These are phyloP conservation scores for Gentiana dahurica DNA, from an alignment of 257 asterid species.

Conservation along the genomic window DNA sequence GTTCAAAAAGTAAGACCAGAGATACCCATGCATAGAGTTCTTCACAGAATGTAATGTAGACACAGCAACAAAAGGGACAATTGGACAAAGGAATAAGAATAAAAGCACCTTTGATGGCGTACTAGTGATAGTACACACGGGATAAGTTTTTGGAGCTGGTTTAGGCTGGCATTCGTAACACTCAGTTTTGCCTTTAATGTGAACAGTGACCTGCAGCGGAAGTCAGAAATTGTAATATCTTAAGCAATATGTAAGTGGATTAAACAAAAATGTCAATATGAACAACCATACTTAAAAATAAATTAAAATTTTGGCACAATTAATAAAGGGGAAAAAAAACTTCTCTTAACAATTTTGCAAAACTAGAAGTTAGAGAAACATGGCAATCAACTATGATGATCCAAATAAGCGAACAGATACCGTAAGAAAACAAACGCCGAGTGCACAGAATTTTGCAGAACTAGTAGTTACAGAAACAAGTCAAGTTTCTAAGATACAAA, in stretches of 20 bases:
- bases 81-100: background rate
- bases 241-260: background rate
- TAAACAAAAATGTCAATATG: background rate
- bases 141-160: constrained; percentile 98
- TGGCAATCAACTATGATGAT: background rate
- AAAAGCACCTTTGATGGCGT: constrained; percentile 88
- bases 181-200: constrained; percentile 83
- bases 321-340: too few species aligned
- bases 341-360: too few species aligned
- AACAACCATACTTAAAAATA: background rate
- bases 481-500: background rate
- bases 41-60: background rate
- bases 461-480: background rate
- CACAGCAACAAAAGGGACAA: background rate
- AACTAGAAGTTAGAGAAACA: background rate
- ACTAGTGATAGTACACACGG: constrained; percentile 95
- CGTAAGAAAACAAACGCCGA: too few species aligned
- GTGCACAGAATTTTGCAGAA: too few species aligned
- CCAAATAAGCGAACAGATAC: too few species aligned
- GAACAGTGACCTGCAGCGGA: constrained; percentile 75
- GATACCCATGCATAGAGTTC: too few species aligned
- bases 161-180: constrained; percentile 98
- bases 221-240: constrained; percentile 7
- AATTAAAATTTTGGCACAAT: too few species aligned
- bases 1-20: too few species aligned